Base-by-base conservation (phyloP, 73 alveolate species). In the Tetrahymena thermophila region DNA sequence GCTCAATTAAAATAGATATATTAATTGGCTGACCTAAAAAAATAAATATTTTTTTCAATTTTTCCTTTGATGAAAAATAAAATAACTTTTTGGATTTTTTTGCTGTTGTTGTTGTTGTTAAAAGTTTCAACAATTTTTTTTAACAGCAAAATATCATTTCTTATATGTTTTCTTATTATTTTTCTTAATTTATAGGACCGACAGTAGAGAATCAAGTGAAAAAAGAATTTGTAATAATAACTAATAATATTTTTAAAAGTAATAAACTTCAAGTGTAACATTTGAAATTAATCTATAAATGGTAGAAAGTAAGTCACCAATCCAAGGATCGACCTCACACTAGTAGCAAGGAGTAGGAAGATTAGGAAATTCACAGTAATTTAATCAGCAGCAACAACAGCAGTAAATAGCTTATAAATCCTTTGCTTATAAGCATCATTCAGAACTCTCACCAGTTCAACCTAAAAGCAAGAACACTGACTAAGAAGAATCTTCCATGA, bases 281-380 rank as follows among this genome's bases (percentile, higher is more conserved):
- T 71, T 71, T 71, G 89, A 71, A 71, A 71, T 71, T 71, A 71
- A 71, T 71, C 89, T 71, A 71, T 71, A 71, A 71, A 71, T 71
- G 89, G 89, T 71, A 71, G 89, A 71, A n/a, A 71, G 89, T 34
- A 71, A 71, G 89, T 71, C 89, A n/a, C 89, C 89, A 71, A 71
- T 71, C 37, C 89, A 71, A 13, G 89, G 89, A n/a, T 9, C 89
- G n/a, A n/a, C n/a, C 42, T 23, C 89, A 28, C n/a, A 71, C 37
- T 25, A 17, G 37, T 31, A 71, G 89, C 89, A 71, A 71, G 89
- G 89, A 71, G 89, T 15, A 10, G 89, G 89, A 25, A 71, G 89
- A 31, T 19, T 71, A 71, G 89, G 89, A 71, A 71, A 71, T 71
- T 13, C 37, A 28, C 89, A 71, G 37, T 34, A 71, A 71, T 71